phyloP scores from a whole-genome alignment of 2,329 filamentous ascomycete genomes.

The Dichotomopilus funicola region DNA sequence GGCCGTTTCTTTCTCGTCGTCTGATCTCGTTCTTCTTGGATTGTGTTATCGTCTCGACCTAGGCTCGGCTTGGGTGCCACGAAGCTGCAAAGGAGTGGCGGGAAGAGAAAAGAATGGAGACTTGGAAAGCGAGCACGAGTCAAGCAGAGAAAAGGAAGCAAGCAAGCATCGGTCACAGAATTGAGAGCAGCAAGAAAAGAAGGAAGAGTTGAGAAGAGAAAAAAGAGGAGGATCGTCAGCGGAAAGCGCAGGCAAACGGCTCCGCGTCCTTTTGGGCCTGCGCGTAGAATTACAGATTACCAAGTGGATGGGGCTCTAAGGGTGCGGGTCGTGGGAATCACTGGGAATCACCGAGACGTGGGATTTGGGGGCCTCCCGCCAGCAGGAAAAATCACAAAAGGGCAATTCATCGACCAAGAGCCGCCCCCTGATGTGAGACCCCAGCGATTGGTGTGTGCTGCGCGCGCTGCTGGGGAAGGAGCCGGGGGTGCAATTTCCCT shows the following conservation, averaged over 20 bases:
- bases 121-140: conserved; percentile 4
- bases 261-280: neutral
- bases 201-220: neutral
- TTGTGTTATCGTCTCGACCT: neutral
- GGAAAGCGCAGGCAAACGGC: neutral
- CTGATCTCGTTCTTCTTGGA: neutral
- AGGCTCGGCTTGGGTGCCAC: neutral
- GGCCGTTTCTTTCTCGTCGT: neutral
- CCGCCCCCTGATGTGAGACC: neutral
- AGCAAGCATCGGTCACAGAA: neutral
- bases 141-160: conserved; percentile 1
- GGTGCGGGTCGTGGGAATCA: conserved; percentile 1
- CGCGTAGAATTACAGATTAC: conserved; percentile 3
- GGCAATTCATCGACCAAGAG: neutral
- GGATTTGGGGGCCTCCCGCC: neutral
- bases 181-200: neutral
- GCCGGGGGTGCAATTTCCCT: conserved; percentile 19
- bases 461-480: neutral
- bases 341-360: neutral
- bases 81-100: conserved; percentile 1
- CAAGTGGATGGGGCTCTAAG: neutral
- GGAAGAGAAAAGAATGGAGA: neutral
- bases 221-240: neutral
- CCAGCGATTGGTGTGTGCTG: conserved; percentile 2
- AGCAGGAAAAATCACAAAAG: neutral